Conservation (phyloP, 495 filamentous ascomycete species). For the Aspergillus nanangensis region DNA sequence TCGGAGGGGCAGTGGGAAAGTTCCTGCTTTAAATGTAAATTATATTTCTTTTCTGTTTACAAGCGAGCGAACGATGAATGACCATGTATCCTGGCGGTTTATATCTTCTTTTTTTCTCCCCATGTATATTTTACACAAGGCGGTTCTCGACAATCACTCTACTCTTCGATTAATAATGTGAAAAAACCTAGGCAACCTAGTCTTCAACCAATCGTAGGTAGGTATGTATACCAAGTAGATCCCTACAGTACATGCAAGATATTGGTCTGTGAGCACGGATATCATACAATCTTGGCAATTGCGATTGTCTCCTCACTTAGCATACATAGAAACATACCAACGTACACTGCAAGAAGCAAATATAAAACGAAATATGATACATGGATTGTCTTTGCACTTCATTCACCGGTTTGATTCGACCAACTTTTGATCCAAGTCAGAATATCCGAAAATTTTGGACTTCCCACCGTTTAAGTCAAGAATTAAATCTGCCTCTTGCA, state of each 20-base stretch:
- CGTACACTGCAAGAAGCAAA: too few relatives aligned
- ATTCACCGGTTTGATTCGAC: conserved; percentile 23
- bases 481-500: conserved; percentile 54
- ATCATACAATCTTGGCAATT: too few relatives aligned
- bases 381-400: neutral
- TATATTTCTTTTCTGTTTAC: neutral
- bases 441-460: conserved; percentile 31
- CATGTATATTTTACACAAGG: neutral
- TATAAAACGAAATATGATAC: too few relatives aligned
- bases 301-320: too few relatives aligned
- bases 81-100: neutral
- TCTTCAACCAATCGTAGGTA: too few relatives aligned
- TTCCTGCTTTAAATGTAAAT: conserved; percentile 53
- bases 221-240: too few relatives aligned
- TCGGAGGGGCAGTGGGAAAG: conserved; percentile 73
- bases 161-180: too few relatives aligned
- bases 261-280: too few relatives aligned
- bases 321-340: too few relatives aligned
- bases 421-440: conserved; percentile 29
- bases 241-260: too few relatives aligned
- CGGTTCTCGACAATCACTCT: too few relatives aligned
- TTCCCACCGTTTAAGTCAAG: conserved; percentile 27
- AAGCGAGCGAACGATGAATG: neutral
- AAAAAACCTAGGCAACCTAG: too few relatives aligned
- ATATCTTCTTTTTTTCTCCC: neutral